Conservation (phyloP, 2,329 filamentous ascomycete genomes). For the Phialophora macrospora region DNA sequence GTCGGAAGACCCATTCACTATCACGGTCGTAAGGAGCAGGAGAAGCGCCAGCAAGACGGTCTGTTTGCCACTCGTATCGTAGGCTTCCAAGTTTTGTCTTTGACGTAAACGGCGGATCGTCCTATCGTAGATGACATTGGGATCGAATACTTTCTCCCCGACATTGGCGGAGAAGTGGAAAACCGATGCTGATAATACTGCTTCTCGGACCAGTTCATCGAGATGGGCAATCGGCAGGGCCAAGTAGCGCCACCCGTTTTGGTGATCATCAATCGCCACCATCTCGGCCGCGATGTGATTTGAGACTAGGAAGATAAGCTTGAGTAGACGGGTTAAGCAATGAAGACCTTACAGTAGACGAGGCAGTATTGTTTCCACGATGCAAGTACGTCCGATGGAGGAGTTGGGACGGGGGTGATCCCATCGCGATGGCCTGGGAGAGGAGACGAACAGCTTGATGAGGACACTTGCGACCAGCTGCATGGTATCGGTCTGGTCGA, state of each 20-base stretch:
- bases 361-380: background rate
- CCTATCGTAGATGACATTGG: background rate
- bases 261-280: slow-evolving; percentile 8
- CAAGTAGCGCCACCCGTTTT: slow-evolving; percentile 15
- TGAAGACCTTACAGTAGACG: background rate
- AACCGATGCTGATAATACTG: background rate
- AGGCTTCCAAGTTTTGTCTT: background rate
- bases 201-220: background rate
- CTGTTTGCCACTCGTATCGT: background rate
- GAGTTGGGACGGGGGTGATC: background rate
- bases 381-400: background rate
- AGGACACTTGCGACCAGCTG: background rate
- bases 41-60: background rate
- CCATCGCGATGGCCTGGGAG: background rate
- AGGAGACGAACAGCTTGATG: background rate
- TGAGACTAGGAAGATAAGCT: slow-evolving; percentile 7
- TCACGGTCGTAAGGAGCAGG: background rate
- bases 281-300: background rate
- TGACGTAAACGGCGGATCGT: background rate
- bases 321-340: background rate
- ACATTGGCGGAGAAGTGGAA: background rate
- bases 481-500: background rate
- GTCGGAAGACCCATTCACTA: slow-evolving; percentile 3
- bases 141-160: background rate
- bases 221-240: slow-evolving; percentile 40